Evolutionary conservation across 108 stramenopile genomes (phyloP), one percentile per base, ranked within the genome.

Genomic region (Chaetoceros tenuissimus): DNA sequence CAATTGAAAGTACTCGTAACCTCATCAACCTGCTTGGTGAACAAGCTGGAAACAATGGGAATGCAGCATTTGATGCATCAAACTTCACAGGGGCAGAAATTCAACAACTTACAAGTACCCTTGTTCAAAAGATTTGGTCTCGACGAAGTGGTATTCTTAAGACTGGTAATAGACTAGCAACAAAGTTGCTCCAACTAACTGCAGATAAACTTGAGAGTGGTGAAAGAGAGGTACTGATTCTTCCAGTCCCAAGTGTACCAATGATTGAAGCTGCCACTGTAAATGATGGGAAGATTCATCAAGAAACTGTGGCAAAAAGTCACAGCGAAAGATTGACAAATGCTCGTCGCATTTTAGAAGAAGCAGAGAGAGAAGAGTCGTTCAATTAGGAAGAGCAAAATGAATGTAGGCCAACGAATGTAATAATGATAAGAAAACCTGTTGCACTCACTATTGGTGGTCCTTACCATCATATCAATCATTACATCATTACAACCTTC

Each of bases 1-100:
- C 83, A 22, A 74, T 91, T 0, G 79, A 91, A 51, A 87, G 83
- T 21, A 91, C 89, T 2, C 51, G 68, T 40, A 82, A 85, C 27
- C 65, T 91, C 3, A 60, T 87, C 27, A 34, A 56, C 17, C 49
- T 89, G 21, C 19, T 83, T 43, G 66, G 66, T 45, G 23, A 52
- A 3, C 62, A 78, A 29, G 31, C 53, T 16, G 23, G 25, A 28
- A 56, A 53, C n/a, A 55, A 0, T 28, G 58, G 24, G 25, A 45
- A 18, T 54, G 60, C 55, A 19, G 34, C 52, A n/a, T 46, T 82
- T 21, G 81, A 91, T 64, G 40, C 76, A 16, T 75, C 83, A 20
- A 74, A 59, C 0, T 47, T 91, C 21, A 52, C 71, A 1, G 60
- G 68, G 21, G 65, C 76, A 19, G 89, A 91, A 63, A 55, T 80